Base-by-base conservation (phyloP, 176 grass and related monocot species). In the Dendrocalamus sinicus region DNA sequence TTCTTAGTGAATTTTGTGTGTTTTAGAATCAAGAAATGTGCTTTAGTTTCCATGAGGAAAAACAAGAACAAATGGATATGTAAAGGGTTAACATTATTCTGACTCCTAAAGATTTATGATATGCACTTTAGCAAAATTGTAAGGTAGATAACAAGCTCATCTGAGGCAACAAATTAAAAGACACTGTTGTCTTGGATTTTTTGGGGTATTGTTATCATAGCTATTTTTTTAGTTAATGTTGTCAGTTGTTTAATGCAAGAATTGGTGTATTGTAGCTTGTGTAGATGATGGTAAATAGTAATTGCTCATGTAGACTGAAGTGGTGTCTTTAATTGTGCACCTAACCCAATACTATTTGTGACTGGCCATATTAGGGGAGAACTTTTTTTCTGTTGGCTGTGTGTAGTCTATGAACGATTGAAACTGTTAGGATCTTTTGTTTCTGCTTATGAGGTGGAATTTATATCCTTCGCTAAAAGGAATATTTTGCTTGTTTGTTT, bases 1-100 rank as follows among this genome's bases (percentile, higher is more conserved):
- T 9, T 69, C n/a, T 81, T 80, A 39, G 17, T 67, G 48, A 17
- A 81, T 26, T 41, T 66, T 81, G 3, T 81, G 23, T 17, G 46
- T 81, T 54, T 81, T 52, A 41, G 12, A 41, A 41, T 81, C 22
- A 10, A 40, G 7, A 53, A 84, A 63, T 53, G 30, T 11, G 22
- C 20, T 50, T 50, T 74, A 22, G 7, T 50, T 26, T 47, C 5
- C 26, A n/a, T 63, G 44, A 48, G 37, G 22, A 7, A 30, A 30
- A 28, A n/a, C 2, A 20, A 61, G 4, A 67, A 62, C 23, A 26
- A 54, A 57, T 30, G n/a, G 4, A 44, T 53, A 9, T 53, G 0
- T 41, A 83, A 47, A 44, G 8, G 9, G 7, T 13, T 8, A 70
- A 44, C 3, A 30, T 48, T 14, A 9, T 48, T 61, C 23, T 48